Evolutionary conservation across 495 filamentous ascomycete genomes (phyloP), one percentile per base, ranked within the genome.

Genomic region (Mytilinidion resinicola): DNA sequence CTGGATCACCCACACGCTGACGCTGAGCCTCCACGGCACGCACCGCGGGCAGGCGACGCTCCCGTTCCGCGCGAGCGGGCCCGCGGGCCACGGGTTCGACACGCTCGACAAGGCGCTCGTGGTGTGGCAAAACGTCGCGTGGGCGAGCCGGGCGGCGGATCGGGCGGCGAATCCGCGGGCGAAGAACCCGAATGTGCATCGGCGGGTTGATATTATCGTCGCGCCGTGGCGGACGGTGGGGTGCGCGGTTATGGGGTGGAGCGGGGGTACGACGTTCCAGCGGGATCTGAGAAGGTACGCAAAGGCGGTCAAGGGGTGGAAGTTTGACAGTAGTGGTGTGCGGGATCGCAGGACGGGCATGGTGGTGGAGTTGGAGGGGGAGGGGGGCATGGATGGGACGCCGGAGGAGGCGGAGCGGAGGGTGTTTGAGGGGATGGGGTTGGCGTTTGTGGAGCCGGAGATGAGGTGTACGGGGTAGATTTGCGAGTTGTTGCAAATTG

Each of bases 121-220:
- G 0, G 89, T 96, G 0, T 99, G 93, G 93, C 92, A 95, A 66
- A 81, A 91, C 62, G 84, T 86, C 0, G n/a, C 70, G 5, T 87
- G 79, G 79, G 68, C 72, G 25, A 70, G 68, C 0, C 66, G 68
- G 37, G 67, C 63, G 7, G 65, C 59, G 3, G 72, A 76, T 41
- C 56, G 70, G 12, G 66, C 59, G 0, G 52, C 35, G 3, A 63
- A 77, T 52, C 62, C 70, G 0, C 64, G 71, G 39, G 62, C 68
- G 4, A 81, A 80, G 55, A 90, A 92, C 56, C 80, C 84, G 0
- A 90, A 92, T 65, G 77, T 77, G 5, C 91, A 96, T 65, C 81
- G 90, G 17, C 78, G 91, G 15, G 91, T 99, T 7, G 92, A 97
- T 67, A 96, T 99, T 59, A 95, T 99, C 67, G 78, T 97, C 56